Base-by-base conservation (phyloP, 805 yeast genomes). In the Myxozyma neglecta region DNA sequence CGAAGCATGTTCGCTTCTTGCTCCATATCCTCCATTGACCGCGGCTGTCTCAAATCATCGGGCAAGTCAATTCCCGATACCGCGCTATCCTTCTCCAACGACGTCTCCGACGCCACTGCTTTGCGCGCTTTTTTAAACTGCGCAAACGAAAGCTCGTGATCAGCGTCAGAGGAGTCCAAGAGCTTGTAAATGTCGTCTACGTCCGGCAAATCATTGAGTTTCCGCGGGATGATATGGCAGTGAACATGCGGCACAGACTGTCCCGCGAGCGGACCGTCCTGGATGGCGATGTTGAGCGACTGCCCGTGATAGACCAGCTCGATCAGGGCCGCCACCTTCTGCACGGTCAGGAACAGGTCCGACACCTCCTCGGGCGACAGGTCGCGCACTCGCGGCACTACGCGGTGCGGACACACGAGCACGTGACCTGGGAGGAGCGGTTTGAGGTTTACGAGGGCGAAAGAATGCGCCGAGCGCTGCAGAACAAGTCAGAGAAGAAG, bases 221-320 rank as follows among this genome's bases (percentile, higher is more conserved):
- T 79, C 45, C 99, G 80, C 6, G 99, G 99, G 20, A 94, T 91
- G 18, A 94, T 76, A 73, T 94, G 99, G 20, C 97, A 88, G 73
- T 94, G 99, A 35, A 68, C 80, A 74, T 94, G 99, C 5, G 97
- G 96, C 1, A 94, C 86, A n/a, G 92, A 84, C 72, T 94, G 99
- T 3, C 99, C 99, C 0, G 97, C 93, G 53, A 90, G 90, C 0
- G 91, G 89, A 0, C 99, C 99, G 72, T 94, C 99, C 73, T 94
- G 99, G 61, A 96, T 90, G 10, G 97, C 93, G 44, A 94, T 81
- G 71, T 96, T 96, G 62, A 91, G 71, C 0, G 96, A 80, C 68
- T 92, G 96, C 1, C 97, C 96, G 40, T 85, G 80, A 73, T 86
- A 94, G 11, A 80, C 77, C 60, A 79, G 70, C 65, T 81, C 85